Base-by-base conservation (phyloP, 345 rosid genomes). In the Rubroshorea leprosula region DNA sequence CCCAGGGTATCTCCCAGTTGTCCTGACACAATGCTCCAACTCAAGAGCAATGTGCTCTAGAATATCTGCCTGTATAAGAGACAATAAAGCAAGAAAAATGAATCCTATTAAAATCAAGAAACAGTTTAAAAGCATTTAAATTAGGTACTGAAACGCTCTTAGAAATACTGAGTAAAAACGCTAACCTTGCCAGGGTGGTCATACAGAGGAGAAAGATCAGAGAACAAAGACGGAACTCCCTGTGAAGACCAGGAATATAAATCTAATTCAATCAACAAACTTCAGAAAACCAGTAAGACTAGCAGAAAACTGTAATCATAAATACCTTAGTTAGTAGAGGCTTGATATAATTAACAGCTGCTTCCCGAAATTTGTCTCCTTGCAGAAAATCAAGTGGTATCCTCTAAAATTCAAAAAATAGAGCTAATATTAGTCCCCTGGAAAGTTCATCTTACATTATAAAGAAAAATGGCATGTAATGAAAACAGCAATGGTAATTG, bases 141-240 rank as follows among this genome's bases (percentile, higher is more conserved):
- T 47, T 17, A 20, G 49, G 0, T 54, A n/a, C 45, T 31, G 35
- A 11, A 19, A 16, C 24, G 8, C 54, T 18, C 23, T 53, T 49
- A 6, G 22, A 64, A 52, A 51, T 49, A 62, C 15, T 26, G 68
- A 58, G 57, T 19, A 54, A 51, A 49, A 22, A 62, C 69, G 72
- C 75, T 73, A 58, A 90, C 97, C 96, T 94, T 94, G 70, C 80
- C 76, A 66, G 79, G 79, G 64, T 85, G 93, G 68, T 78, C 79
- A 58, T 94, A 94, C 55, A 94, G 71, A 52, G 99, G 80, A 57
- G 97, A 94, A 72, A 94, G 97, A 66, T 90, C 96, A 16, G 97
- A 90, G 70, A 94, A 94, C 60, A 90, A 73, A 35, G 99, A 94
- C 70, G 99, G 97, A 69, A 94, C 97, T 57, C 99, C 99, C 97